phyloP scores from a whole-genome alignment of 345 rosid genomes.

The Geranium brycei region DNA sequence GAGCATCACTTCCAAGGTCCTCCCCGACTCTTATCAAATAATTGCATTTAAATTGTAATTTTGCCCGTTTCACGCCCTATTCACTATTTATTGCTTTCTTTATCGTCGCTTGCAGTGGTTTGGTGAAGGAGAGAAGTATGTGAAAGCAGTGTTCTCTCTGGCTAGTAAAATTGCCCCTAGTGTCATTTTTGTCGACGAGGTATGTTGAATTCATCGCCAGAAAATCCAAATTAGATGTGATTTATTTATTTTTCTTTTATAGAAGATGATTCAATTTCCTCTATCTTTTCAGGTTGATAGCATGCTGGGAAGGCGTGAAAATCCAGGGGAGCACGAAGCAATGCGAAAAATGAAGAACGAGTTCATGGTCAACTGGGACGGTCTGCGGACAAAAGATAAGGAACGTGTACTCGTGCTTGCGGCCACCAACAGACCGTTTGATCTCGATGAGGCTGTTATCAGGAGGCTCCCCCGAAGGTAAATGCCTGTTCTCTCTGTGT shows the following conservation, averaged over 20 bases:
- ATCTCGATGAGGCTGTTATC: constrained; percentile 97
- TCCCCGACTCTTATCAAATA: background rate
- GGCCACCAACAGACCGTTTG: constrained; percentile 94
- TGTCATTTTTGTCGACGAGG: constrained; percentile 97
- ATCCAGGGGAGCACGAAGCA: constrained; percentile 99
- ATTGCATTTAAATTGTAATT: background rate
- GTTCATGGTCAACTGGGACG: constrained; percentile 99
- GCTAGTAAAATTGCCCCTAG: constrained; percentile 99
- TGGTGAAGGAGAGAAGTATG: constrained; percentile 99
- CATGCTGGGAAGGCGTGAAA: constrained; percentile 96
- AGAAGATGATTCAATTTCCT: background rate
- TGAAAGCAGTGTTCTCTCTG: constrained; percentile 92
- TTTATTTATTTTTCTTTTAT: background rate
- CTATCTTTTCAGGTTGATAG: constrained; percentile 70
- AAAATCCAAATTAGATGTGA: background rate
- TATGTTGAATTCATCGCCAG: constrained; percentile 17
- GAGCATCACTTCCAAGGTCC: constrained; percentile 93
- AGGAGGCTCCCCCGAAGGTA: constrained; percentile 96
- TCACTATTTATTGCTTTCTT: background rate
- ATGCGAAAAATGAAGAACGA: constrained; percentile 99
- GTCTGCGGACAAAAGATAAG: constrained; percentile 86
- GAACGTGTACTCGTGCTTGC: constrained; percentile 93
- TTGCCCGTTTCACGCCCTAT: background rate
- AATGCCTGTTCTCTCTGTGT: background rate
- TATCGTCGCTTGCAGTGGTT: constrained; percentile 68